Evolutionary conservation across 2,329 filamentous ascomycete genomes (phyloP), one percentile per base, ranked within the genome.

Genomic region (Monilinia aucupariae): DNA sequence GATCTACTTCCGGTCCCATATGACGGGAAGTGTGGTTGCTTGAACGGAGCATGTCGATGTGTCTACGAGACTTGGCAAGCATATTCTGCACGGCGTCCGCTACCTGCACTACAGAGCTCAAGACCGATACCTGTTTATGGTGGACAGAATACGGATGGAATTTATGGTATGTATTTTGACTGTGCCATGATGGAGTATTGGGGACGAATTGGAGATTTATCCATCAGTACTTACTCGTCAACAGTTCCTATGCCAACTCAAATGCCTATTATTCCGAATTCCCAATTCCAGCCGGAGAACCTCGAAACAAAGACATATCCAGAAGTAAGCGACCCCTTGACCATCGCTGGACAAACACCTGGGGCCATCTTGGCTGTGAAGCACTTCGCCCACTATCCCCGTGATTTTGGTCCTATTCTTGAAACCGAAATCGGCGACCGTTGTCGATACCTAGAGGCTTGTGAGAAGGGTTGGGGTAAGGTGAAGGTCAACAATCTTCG

Each of bases 11-110:
- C 53, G 0, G 32, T 63, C 13, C 61, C 61, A 15, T 51, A 59
- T 27, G 47, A 63, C 13, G 61, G 53, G 12, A 56, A 22, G n/a
- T 62, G 60, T 32, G 22, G n/a, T 3, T 62, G 60, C 39, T 17
- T 22, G 6, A 9, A 4, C 27, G 51, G 25, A 4, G 32, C 7
- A 37, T 62, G 61, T 39, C 61, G 53, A 52, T 63, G 53, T 37
- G 12, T 63, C 25, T 63, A 63, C 20, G 61, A 63, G 20, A 58
- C 47, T 9, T 45, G 41, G 25, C 45, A 63, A 34, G 48, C 15
- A 10, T 63, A 41, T 41, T 45, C 27, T n/a, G 22, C 27, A 15
- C 61, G 61, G 8, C 50, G 17, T 43, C 22, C 54, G 10, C 32
- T 22, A 8, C 17, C 41, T 22, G 17, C 13, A 41, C n/a, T 9